Base-by-base conservation (phyloP, 2,329 filamentous ascomycete genomes). In the Hirsutella rhossiliensis region DNA sequence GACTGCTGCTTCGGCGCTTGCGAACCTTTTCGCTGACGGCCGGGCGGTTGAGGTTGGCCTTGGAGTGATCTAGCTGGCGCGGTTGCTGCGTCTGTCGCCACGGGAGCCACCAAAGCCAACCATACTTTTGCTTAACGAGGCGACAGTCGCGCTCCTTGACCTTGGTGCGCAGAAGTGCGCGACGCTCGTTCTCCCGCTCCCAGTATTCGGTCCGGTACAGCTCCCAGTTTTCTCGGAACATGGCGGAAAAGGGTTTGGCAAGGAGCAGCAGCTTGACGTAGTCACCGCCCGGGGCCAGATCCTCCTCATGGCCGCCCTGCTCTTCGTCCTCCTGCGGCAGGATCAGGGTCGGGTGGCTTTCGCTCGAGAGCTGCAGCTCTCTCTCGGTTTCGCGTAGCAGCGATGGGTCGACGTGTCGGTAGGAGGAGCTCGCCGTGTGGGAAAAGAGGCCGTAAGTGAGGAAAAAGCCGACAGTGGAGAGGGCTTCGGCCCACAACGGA, bases 171-270 rank as follows among this genome's bases (percentile, higher is more conserved):
- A 96, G 68, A 45, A 84, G 67, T 3, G 82, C 76, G 12, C 92
- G 80, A 2, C 90, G 81, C 61, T 94, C 87, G 58, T 98, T 98
- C 62, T 98, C 92, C 48, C 82, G 82, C 54, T 96, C 90, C 92
- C 92, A 98, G 64, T 96, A 98, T 48, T 96, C 89, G 30, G 83
- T 81, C 43, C 92, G 77, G 63, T 94, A 98, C 15, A 90, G 73
- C 58, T 98, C 92, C 92, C 92, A 98, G 51, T 95, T 94, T 61
- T 97, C 89, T 18, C 92, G 77, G 57, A 98, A 98, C 40, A 87
- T 87, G 0, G 92, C 83, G 6, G 87, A 94, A 58, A 98, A 98
- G 0, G 89, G 88, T 60, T 98, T 98, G 1, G 92, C 87, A 11
- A 96, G 75, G 8, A 98, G 72, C 17, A 97, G 70, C 1, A 98